Evolutionary conservation across 768 basidiomycete species (phyloP).

Genomic region (Lentinus brumalis): DNA sequence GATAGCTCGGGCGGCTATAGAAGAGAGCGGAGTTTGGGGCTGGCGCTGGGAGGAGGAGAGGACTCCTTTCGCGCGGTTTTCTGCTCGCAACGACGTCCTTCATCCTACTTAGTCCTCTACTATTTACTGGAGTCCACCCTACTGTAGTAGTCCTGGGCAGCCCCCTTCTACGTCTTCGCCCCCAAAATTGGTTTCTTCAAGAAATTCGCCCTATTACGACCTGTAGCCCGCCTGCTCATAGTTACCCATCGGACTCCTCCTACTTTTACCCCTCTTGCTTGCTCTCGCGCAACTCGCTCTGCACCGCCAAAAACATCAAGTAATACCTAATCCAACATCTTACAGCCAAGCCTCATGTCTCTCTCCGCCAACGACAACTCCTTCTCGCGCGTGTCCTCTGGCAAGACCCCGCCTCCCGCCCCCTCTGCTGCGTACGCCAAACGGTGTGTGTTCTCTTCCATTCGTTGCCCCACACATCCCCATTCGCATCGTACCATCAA

Average conservation of each 20-base stretch:
- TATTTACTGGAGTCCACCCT: conserved; percentile 55
- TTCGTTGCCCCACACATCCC: conserved; percentile 17
- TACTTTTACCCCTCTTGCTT: conserved; percentile 32
- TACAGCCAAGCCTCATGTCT: conserved; percentile 75
- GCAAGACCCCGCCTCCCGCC: conserved; percentile 88
- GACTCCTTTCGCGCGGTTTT: conserved; percentile 8
- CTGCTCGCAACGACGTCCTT: conserved; percentile 41
- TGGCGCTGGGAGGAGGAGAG: conserved; percentile 1
- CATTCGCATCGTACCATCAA: conserved; percentile 4
- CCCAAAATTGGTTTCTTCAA: conserved; percentile 36
- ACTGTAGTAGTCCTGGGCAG: conserved; percentile 57
- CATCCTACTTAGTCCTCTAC: conserved; percentile 52
- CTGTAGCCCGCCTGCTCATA: conserved; percentile 41
- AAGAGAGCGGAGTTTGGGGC: conserved; percentile 34
- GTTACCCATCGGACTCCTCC: conserved; percentile 39
- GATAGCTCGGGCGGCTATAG: conserved; percentile 24
- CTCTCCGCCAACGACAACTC: conserved; percentile 85
- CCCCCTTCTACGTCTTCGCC: conserved; percentile 39
- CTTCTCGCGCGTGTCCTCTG: conserved; percentile 81
- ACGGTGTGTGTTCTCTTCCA: conserved; percentile 51
- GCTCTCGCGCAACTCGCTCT: conserved; percentile 32
- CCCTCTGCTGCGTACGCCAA: conserved; percentile 89
- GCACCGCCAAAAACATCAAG: conserved; percentile 35
- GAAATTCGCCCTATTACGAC: conserved; percentile 42
- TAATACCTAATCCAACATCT: conserved; percentile 84